Evolutionary conservation across 2,329 filamentous ascomycete genomes (phyloP).

Genomic region (Thyridium curvatum): DNA sequence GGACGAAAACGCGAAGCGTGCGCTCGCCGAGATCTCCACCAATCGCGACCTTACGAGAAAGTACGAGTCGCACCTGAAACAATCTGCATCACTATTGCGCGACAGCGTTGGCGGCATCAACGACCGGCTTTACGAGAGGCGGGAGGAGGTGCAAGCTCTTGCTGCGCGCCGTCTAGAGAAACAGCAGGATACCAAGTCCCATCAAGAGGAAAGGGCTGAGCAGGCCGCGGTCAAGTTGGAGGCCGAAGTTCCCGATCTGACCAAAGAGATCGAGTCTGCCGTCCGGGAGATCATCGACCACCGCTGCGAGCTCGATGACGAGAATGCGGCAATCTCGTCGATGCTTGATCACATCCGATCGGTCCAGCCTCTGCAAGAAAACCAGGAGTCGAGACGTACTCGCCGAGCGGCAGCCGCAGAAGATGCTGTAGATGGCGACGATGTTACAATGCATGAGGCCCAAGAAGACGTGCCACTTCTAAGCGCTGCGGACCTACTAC

Average conservation of each 20-base stretch:
- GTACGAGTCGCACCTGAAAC: constrained; percentile 40
- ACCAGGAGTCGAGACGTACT: constrained; percentile 9
- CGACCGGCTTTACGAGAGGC: constrained; percentile 33
- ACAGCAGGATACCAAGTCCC: constrained; percentile 4
- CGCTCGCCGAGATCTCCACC: constrained; percentile 35
- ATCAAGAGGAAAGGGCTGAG: constrained; percentile 22
- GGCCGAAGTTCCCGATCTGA: constrained; percentile 31
- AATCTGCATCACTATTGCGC: constrained; percentile 35
- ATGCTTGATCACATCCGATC: constrained; percentile 18
- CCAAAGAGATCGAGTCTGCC: constrained; percentile 36
- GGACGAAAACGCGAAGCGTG: constrained; percentile 26
- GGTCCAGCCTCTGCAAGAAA: constrained; percentile 13
- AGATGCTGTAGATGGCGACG: constrained; percentile 11
- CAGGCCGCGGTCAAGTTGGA: constrained; percentile 28
- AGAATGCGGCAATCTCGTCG: constrained; percentile 29
- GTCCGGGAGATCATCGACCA: constrained; percentile 44
- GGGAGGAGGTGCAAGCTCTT: constrained; percentile 21
- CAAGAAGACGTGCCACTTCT: constrained; percentile 14
- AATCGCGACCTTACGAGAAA: constrained; percentile 29
- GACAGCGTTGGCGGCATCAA: constrained; percentile 41
- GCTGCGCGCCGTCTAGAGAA: constrained; percentile 15
- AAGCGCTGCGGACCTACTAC: constrained; percentile 26
- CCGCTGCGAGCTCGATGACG: constrained; percentile 42
- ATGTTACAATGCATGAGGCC: constrained; percentile 12
- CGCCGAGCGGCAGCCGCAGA: constrained; percentile 2